A percentile compares a stretch with the other conserved stretches of the same genome.
Evolutionary conservation across 495 filamentous ascomycete species (phyloP).

Genomic region (Xylaria nigripes): DNA sequence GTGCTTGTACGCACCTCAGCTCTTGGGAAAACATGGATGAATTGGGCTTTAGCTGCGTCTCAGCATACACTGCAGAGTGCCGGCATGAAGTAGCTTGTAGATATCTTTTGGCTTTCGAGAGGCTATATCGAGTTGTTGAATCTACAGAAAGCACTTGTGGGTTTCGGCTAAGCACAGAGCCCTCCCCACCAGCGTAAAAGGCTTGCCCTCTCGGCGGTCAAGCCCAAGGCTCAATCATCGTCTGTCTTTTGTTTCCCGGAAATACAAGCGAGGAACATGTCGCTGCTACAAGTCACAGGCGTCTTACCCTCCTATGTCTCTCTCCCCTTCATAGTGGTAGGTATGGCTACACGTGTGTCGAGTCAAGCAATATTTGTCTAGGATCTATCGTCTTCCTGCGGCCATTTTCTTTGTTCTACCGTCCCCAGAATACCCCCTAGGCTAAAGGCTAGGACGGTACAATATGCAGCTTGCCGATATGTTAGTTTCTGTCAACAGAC

Average conservation of each 20-base stretch:
- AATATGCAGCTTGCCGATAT: constrained; percentile 44
- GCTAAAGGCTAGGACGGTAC: constrained; percentile 35
- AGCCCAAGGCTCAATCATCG: constrained; percentile 23
- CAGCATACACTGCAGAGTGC: constrained; percentile 26
- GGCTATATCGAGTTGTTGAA: constrained; percentile 7
- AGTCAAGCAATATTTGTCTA: constrained; percentile 37
- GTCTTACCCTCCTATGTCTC: constrained; percentile 5
- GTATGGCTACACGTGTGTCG: constrained; percentile 41
- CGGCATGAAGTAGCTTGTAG: constrained; percentile 12
- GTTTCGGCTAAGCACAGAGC: constrained; percentile 31
- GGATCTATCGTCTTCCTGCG: constrained; percentile 29
- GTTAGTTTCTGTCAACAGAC: constrained; percentile 37
- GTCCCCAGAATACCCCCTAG: constrained; percentile 27
- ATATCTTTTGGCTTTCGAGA: constrained; percentile 3
- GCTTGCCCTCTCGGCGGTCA: constrained; percentile 29
- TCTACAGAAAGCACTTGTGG: constrained; percentile 14
- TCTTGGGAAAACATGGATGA: constrained; percentile 28
- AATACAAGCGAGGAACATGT: constrained; percentile 18
- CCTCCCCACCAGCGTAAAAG: constrained; percentile 17
- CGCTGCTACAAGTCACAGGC: constrained; percentile 18
- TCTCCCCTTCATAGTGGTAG: constrained; percentile 16
- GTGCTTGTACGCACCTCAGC: constrained; percentile 25
- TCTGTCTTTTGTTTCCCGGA: constrained; percentile 19
- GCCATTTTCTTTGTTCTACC: constrained; percentile 38
- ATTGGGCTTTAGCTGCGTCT: constrained; percentile 33